These are phyloP conservation scores for Nemania sp. DNA, from an alignment of 2,329 filamentous ascomycete species.

Conservation along the genomic window DNA sequence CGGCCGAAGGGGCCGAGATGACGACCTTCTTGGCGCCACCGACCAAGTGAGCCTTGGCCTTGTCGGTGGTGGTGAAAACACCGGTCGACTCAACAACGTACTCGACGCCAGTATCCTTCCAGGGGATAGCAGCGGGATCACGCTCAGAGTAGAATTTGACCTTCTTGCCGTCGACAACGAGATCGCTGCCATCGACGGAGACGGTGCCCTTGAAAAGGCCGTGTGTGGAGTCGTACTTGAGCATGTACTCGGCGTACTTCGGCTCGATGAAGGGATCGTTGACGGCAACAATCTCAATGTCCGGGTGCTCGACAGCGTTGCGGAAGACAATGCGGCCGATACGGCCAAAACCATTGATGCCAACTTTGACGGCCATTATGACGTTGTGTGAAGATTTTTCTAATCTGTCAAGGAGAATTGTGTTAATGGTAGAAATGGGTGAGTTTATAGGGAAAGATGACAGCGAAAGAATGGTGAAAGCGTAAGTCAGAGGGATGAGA, in stretches of 20 bases:
- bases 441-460: background rate
- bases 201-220: slow-evolving; percentile 94
- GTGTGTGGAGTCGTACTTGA: slow-evolving; percentile 99
- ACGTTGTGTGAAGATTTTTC: slow-evolving; percentile 10
- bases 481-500: background rate
- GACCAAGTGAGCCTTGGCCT: slow-evolving; percentile 91
- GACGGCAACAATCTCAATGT: slow-evolving; percentile 92
- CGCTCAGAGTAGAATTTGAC: slow-evolving; percentile 94
- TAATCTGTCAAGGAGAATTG: slow-evolving; percentile 14
- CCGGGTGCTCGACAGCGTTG: slow-evolving; percentile 88
- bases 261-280: slow-evolving; percentile 99
- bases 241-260: slow-evolving; percentile 98
- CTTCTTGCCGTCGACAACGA: slow-evolving; percentile 91
- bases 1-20: slow-evolving; percentile 88
- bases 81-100: slow-evolving; percentile 98
- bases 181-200: slow-evolving; percentile 68
- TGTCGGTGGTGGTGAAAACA: slow-evolving; percentile 98
- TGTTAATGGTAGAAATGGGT: slow-evolving; percentile 18
- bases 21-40: slow-evolving; percentile 98
- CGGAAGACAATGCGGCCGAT: slow-evolving; percentile 99
- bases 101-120: slow-evolving; percentile 81
- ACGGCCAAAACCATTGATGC: slow-evolving; percentile 99
- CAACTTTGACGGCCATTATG: slow-evolving; percentile 71
- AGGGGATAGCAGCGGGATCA: slow-evolving; percentile 88
- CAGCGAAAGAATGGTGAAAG: background rate